A percentile compares a stretch with the other conserved stretches of the same genome.
These are phyloP conservation scores for Scytalidium sp. DNA, from an alignment of 2,329 filamentous ascomycete genomes.

Conservation along the genomic window DNA sequence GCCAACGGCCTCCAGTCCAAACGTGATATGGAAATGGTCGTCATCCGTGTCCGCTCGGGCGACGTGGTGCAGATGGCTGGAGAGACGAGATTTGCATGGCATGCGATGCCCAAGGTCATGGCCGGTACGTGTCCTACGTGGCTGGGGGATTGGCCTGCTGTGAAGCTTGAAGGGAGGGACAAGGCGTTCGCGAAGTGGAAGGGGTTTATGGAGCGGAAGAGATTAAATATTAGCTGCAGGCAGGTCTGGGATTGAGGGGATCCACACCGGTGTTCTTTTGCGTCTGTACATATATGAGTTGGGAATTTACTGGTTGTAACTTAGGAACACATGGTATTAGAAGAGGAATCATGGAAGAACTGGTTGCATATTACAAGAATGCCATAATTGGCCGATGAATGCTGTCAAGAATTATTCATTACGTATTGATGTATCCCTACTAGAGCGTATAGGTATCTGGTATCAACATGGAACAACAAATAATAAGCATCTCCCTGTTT, in stretches of 20 bases:
- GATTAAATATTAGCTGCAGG: slow-evolving; percentile 90
- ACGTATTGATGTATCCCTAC: too few relatives aligned
- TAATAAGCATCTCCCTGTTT: too few relatives aligned
- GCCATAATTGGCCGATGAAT: not conserved
- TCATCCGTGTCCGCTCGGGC: slow-evolving; percentile 73
- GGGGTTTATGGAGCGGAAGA: slow-evolving; percentile 84
- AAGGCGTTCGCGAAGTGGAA: slow-evolving; percentile 61
- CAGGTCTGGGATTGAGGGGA: slow-evolving; percentile 61
- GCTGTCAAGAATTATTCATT: too few relatives aligned
- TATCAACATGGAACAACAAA: not conserved
- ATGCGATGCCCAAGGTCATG: slow-evolving; percentile 87
- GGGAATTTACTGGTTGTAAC: too few relatives aligned
- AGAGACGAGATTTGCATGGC: slow-evolving; percentile 84
- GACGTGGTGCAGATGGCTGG: slow-evolving; percentile 90
- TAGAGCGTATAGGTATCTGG: not conserved
- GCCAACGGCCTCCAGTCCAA: slow-evolving; percentile 3
- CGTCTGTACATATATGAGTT: not conserved
- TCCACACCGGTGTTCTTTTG: not conserved
- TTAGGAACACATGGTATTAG: too few relatives aligned
- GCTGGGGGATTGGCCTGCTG: slow-evolving; percentile 70
- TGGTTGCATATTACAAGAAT: not conserved
- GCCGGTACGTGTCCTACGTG: slow-evolving; percentile 74
- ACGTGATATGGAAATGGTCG: slow-evolving; percentile 35
- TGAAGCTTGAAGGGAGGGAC: not conserved
- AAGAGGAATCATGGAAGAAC: too few relatives aligned